Evolutionary conservation across 2,329 filamentous ascomycete species (phyloP), one percentile per base, ranked within the genome.

Genomic region (Zasmidium citrigriseum): DNA sequence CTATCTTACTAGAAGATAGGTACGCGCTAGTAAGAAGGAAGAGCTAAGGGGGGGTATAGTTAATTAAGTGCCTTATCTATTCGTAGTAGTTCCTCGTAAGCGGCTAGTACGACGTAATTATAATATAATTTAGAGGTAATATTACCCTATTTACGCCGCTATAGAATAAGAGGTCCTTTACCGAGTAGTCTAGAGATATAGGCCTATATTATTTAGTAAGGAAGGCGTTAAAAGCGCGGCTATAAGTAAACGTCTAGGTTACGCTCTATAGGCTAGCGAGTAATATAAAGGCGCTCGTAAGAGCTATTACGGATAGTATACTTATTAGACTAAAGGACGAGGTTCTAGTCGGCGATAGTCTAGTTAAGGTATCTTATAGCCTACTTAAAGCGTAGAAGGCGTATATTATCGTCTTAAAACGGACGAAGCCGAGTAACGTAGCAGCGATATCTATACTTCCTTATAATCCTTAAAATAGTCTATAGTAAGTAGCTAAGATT

Each of bases 181-280:
- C 47, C 20, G 14, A 16, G 14, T n/a, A n/a, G 23, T 7, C 47
- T 16, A 16, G 21, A 25, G 11, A 50, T 27, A 34, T 50, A 50
- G 47, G 47, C 47, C 47, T 50, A 50, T 27, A 50, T n/a, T 50
- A 50, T 27, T 50, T 50, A 50, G 21, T 50, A 50, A 25, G 24
- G 47, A 10, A 50, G 47, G 9, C 24, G 24, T 29, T 50, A 29
- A 16, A 16, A 50, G 10, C 21, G 24, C 25, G 25, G 47, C 24
- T 25, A 25, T 50, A 50, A 29, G 16, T 22, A 34, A 7, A 34
- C 27, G 7, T 34, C 24, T 25, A 25, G 24, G 27, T 27, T 16
- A 50, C 20, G 47, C 21, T 50, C 9, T 3, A 25, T 25, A n/a
- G 5, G 23, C 27, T 21, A 4, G 18, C 10, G 24, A 25, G 47